phyloP scores from a whole-genome alignment of 176 grass and related monocot species.

The Alloteropsis semialata region DNA sequence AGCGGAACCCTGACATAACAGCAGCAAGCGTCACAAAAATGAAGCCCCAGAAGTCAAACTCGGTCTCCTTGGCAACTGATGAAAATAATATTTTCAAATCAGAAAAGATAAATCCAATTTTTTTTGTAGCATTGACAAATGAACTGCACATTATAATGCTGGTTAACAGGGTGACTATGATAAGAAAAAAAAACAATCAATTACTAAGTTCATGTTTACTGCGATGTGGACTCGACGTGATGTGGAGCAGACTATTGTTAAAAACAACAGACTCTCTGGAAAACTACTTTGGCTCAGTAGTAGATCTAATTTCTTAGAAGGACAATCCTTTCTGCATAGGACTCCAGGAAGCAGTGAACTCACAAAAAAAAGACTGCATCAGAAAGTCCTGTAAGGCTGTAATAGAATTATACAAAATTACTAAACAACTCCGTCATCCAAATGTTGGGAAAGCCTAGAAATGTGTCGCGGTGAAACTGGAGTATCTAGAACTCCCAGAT shows the following conservation, averaged over 20 bases:
- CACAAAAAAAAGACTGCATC: neutral
- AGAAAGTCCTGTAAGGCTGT: neutral
- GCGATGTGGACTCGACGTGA: neutral
- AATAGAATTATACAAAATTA: neutral
- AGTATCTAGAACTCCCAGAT: neutral
- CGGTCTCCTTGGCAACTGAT: slow-evolving; percentile 88
- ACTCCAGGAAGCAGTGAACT: neutral
- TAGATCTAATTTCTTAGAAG: neutral
- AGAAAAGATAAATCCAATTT: slow-evolving; percentile 21
- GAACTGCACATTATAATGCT: neutral
- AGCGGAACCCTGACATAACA: slow-evolving; percentile 98
- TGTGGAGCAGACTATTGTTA: neutral
- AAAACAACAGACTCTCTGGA: neutral
- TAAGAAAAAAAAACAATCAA: neutral
- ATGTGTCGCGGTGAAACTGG: neutral
- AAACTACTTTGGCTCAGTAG: neutral
- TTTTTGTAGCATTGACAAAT: neutral
- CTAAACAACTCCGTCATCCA: neutral
- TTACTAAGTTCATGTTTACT: neutral
- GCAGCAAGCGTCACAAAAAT: slow-evolving; percentile 96
- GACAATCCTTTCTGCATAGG: neutral
- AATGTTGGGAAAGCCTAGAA: neutral
- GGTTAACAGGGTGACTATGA: neutral
- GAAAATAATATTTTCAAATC: slow-evolving; percentile 21
- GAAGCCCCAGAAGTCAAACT: slow-evolving; percentile 98